These are phyloP conservation scores for Lodderomyces pseudojiufengensis DNA, from an alignment of 1,139 yeast genomes.

Conservation along the genomic window DNA sequence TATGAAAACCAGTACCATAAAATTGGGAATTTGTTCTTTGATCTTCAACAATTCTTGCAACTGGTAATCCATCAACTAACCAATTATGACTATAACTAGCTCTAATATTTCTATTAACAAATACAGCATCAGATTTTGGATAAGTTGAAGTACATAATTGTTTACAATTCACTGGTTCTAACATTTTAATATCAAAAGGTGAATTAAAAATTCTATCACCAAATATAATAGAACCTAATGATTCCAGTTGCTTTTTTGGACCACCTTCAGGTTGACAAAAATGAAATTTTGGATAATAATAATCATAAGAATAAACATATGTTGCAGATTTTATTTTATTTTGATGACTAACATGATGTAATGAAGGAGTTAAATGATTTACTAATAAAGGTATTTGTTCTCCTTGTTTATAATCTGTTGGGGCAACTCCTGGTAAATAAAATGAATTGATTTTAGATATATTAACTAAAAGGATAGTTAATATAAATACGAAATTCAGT, in stretches of 20 bases:
- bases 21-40: conserved; percentile 54
- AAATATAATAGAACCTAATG: conserved; percentile 86
- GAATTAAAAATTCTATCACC: conserved; percentile 96
- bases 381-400: conserved; percentile 76
- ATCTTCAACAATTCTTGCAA: conserved; percentile 62
- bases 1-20: conserved; percentile 77
- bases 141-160: conserved; percentile 59
- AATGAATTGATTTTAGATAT: conserved; percentile 45
- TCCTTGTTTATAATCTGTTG: conserved; percentile 74
- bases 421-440: conserved; percentile 94
- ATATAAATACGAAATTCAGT: too few relatives aligned
- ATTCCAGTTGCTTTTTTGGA: conserved; percentile 75
- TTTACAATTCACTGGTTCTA: conserved; percentile 65
- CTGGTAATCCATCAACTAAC: conserved; percentile 94
- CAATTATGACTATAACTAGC: conserved; percentile 88
- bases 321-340: conserved; percentile 39
- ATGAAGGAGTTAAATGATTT: conserved; percentile 83
- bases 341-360: conserved; percentile 41
- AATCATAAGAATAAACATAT: conserved; percentile 73
- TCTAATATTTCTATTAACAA: conserved; percentile 72
- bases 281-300: conserved; percentile 78
- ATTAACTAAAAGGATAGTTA: background rate
- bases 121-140: conserved; percentile 61
- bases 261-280: conserved; percentile 77
- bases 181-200: conserved; percentile 79